Conservation (phyloP, 2,329 filamentous ascomycete species). For the Plectosphaerella cucumerina region DNA sequence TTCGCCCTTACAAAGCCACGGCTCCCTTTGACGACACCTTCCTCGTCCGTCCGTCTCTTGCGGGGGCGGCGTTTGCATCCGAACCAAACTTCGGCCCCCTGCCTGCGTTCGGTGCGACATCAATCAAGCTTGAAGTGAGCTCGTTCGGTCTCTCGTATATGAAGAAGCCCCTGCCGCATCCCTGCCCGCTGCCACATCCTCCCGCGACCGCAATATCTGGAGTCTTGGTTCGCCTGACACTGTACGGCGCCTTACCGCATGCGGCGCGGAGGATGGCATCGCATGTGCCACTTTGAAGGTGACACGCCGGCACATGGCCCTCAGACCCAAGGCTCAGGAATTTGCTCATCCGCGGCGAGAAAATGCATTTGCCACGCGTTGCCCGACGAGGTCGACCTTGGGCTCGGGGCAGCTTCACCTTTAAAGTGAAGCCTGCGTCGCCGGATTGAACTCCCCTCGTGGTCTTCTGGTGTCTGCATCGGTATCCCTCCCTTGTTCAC, state of each 20-base stretch:
- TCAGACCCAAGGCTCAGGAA: not conserved
- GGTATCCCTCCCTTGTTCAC: not conserved
- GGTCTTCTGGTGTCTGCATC: not conserved
- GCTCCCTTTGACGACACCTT: not conserved
- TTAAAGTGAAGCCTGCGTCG: not conserved
- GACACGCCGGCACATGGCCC: not conserved
- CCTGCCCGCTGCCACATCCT: not conserved
- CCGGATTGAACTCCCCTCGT: no score
- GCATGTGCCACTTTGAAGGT: not conserved
- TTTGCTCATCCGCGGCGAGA: not conserved
- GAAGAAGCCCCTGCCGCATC: not conserved
- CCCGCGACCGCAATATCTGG: not conserved
- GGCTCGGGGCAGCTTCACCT: not conserved
- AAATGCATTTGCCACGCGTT: not conserved
- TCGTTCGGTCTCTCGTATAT: not conserved
- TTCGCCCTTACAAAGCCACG: not conserved
- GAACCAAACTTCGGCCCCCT: not conserved
- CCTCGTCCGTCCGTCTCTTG: not conserved
- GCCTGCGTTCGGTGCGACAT: not conserved
- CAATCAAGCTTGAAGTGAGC: no score
- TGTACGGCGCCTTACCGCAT: not conserved
- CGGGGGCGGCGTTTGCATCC: not conserved
- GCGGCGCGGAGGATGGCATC: not conserved
- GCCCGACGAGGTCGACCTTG: not conserved
- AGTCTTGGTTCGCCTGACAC: not conserved